These are phyloP conservation scores for Sporothrix globosa DNA, from an alignment of 2,329 filamentous ascomycete genomes.

Conservation along the genomic window DNA sequence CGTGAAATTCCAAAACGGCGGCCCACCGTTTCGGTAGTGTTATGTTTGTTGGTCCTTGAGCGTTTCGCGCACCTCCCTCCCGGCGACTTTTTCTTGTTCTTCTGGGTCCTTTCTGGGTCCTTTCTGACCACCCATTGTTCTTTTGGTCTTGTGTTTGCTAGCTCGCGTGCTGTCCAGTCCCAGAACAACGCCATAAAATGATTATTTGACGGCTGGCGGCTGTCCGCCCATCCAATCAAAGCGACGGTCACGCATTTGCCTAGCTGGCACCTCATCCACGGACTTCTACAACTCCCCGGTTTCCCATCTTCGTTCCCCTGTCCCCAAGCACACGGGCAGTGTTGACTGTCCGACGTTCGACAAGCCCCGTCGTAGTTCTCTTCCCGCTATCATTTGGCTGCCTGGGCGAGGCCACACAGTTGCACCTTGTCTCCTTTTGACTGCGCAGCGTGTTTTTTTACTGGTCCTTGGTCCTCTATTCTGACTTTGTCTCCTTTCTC, in stretches of 20 bases:
- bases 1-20: too few species aligned
- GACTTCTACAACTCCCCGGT: conserved; percentile 15
- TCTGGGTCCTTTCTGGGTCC: background rate
- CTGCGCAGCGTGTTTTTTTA: too few species aligned
- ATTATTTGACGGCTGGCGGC: too few species aligned
- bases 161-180: conserved; percentile 1
- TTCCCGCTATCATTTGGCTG: background rate
- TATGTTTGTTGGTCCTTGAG: background rate
- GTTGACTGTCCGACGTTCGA: background rate
- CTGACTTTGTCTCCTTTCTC: background rate
- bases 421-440: too few species aligned
- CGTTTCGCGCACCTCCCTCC: background rate
- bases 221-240: background rate
- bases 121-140: background rate
- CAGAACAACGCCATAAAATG: conserved; percentile 17
- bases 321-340: background rate
- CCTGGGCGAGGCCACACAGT: too few species aligned
- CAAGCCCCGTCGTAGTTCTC: background rate
- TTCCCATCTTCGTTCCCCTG: background rate
- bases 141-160: too few species aligned
- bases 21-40: background rate
- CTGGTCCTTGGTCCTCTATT: background rate
- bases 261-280: background rate
- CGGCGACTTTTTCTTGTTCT: conserved; percentile 11
- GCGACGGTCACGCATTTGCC: background rate